Conservation (phyloP, 2,329 filamentous ascomycete genomes). For the Gliomastix tumulicola region DNA sequence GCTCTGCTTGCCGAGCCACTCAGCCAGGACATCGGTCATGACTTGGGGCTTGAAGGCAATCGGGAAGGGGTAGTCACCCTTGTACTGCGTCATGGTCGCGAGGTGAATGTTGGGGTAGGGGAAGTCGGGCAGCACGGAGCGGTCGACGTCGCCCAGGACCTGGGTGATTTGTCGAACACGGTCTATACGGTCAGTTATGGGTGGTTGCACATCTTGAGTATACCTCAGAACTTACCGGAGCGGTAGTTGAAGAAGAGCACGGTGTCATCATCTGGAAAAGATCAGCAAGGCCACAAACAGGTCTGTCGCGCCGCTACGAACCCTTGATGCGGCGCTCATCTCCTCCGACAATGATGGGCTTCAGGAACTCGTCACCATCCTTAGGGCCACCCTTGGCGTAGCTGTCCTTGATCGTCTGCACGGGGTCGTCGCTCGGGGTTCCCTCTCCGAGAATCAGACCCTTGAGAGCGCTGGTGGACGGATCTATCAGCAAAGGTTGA, state of each 20-base stretch:
- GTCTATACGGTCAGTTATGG: too few species aligned
- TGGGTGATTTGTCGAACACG: slow-evolving; percentile 95
- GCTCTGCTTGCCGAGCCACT: slow-evolving; percentile 86
- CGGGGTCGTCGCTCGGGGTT: slow-evolving; percentile 75
- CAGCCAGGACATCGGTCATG: slow-evolving; percentile 97
- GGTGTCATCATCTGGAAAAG: slow-evolving; percentile 77
- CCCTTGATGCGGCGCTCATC: slow-evolving; percentile 80
- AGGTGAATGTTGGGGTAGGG: slow-evolving; percentile 84
- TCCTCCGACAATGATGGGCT: slow-evolving; percentile 91
- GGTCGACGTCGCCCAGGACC: slow-evolving; percentile 85
- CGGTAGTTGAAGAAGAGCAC: slow-evolving; percentile 99
- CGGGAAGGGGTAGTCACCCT: slow-evolving; percentile 86
- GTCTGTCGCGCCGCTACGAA: too few species aligned
- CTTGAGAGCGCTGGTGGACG: slow-evolving; percentile 57
- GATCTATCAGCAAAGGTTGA: not conserved
- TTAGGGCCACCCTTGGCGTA: slow-evolving; percentile 63
- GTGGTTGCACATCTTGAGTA: too few species aligned
- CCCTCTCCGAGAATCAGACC: slow-evolving; percentile 82
- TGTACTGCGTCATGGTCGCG: slow-evolving; percentile 98
- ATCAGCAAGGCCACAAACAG: too few species aligned
- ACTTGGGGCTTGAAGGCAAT: slow-evolving; percentile 89
- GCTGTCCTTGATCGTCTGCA: slow-evolving; percentile 78
- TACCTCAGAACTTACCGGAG: slow-evolving; percentile 47
- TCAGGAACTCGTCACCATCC: slow-evolving; percentile 96
- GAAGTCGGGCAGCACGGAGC: slow-evolving; percentile 85